A percentile compares a stretch with the other conserved stretches of the same genome.
Evolutionary conservation across 1,139 yeast genomes (phyloP).

Genomic region (Geotrichum histeridarum): DNA sequence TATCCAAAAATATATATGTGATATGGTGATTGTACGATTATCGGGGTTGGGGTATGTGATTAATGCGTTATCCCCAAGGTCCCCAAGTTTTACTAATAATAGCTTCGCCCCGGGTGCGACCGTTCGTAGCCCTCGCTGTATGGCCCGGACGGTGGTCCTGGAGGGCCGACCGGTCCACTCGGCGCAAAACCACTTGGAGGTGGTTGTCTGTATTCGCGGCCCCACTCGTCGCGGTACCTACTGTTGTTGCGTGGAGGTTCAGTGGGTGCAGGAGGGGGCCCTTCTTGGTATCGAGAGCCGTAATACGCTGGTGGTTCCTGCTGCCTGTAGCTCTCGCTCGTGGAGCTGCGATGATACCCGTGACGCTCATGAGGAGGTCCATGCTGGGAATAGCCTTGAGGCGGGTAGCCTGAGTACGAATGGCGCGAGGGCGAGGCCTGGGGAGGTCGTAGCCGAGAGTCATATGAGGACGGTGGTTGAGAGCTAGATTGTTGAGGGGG

Average conservation of each 20-base stretch:
- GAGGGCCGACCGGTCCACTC: background rate
- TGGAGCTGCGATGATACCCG: background rate
- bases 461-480: background rate
- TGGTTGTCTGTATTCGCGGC: background rate
- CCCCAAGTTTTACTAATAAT: too few species aligned
- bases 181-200: background rate
- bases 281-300: background rate
- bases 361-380: background rate
- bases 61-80: background rate
- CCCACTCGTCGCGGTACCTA: constrained; percentile 8
- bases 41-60: constrained; percentile 1
- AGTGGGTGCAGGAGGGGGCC: background rate
- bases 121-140: constrained; percentile 3
- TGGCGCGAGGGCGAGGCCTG: background rate
- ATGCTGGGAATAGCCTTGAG: background rate
- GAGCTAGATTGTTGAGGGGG: background rate
- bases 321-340: background rate
- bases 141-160: background rate
- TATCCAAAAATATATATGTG: background rate
- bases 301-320: background rate
- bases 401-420: background rate
- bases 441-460: background rate
- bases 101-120: too few species aligned
- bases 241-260: background rate
- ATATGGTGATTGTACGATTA: background rate